Percentiles rank a stretch among this genome's conserved stretches.
Evolutionary conservation across 768 basidiomycete species (phyloP).

Genomic region (Gautieria morchelliformis): DNA sequence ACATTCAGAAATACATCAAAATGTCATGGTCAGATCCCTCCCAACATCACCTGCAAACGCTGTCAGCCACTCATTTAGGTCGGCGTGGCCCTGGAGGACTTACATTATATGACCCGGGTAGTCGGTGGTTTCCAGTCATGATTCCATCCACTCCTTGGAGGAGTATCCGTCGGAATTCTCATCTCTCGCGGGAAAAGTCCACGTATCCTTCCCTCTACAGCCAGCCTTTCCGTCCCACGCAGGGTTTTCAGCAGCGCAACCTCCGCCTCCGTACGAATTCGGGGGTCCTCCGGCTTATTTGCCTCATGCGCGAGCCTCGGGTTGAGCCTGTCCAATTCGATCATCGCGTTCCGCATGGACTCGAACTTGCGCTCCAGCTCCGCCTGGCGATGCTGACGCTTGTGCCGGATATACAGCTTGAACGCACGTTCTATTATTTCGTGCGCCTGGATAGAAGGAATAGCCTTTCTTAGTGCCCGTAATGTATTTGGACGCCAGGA

Average conservation of each 20-base stretch:
- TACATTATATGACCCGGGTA: conserved; percentile 14
- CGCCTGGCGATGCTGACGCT: conserved; percentile 57
- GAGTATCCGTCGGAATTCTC: conserved; percentile 78
- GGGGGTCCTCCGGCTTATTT: conserved; percentile 67
- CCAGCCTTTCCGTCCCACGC: conserved; percentile 57
- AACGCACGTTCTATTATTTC: conserved; percentile 89
- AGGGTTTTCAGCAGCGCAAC: conserved; percentile 49
- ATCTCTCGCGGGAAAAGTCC: conserved; percentile 85
- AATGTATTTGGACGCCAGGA: conserved; percentile 53
- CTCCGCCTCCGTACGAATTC: conserved; percentile 48
- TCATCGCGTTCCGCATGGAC: conserved; percentile 79
- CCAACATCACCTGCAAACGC: not conserved
- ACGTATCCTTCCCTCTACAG: conserved; percentile 49
- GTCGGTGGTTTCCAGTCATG: conserved; percentile 74
- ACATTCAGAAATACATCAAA: too few species aligned
- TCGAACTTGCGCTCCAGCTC: conserved; percentile 71
- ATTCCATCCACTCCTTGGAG: conserved; percentile 72
- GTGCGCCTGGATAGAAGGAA: conserved; percentile 83
- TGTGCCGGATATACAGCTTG: conserved; percentile 68
- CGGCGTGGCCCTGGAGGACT: not conserved
- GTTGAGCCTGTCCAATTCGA: conserved; percentile 59
- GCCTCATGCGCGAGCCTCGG: conserved; percentile 55
- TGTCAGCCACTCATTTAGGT: not conserved
- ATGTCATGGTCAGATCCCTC: too few species aligned
- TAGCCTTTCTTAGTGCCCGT: conserved; percentile 67